These are phyloP conservation scores for Mucor piriformis DNA, from an alignment of 371 early-diverging fungal species.

Conservation along the genomic window DNA sequence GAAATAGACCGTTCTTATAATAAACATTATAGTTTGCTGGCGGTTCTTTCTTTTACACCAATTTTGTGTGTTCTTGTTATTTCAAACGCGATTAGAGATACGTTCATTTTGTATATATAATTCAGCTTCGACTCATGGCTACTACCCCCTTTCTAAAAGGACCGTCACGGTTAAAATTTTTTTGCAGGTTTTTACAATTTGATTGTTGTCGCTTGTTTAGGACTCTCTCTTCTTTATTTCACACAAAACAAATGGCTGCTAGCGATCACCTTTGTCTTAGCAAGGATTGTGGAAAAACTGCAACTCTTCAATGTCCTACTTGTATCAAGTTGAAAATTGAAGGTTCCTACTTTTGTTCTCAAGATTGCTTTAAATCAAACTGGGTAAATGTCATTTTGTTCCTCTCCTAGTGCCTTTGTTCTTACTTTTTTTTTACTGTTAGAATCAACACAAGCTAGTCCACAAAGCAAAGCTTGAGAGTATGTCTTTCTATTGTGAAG, in stretches of 20 bases:
- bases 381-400: constrained; percentile 57
- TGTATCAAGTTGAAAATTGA: constrained; percentile 80
- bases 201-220: background rate
- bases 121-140: too few species aligned
- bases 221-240: background rate
- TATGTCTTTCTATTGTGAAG: background rate
- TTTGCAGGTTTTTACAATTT: too few species aligned
- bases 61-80: too few species aligned
- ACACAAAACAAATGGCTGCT: constrained; percentile 4
- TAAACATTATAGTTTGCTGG: too few species aligned
- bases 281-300: constrained; percentile 70
- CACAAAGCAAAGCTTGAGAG: constrained; percentile 55
- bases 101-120: too few species aligned
- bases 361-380: constrained; percentile 84
- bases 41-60: too few species aligned
- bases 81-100: too few species aligned
- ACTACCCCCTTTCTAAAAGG: constrained; percentile 5
- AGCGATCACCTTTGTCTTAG: constrained; percentile 22
- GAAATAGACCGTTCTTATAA: too few species aligned
- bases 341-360: constrained; percentile 85
- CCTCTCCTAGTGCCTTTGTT: background rate
- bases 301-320: constrained; percentile 87
- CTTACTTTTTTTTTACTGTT: background rate
- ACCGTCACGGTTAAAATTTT: background rate
- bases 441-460: constrained; percentile 58